Percentiles rank a stretch among this genome's conserved stretches.
Conservation (phyloP, 257 asterid genomes). For the Nicotiana sylvestris region DNA sequence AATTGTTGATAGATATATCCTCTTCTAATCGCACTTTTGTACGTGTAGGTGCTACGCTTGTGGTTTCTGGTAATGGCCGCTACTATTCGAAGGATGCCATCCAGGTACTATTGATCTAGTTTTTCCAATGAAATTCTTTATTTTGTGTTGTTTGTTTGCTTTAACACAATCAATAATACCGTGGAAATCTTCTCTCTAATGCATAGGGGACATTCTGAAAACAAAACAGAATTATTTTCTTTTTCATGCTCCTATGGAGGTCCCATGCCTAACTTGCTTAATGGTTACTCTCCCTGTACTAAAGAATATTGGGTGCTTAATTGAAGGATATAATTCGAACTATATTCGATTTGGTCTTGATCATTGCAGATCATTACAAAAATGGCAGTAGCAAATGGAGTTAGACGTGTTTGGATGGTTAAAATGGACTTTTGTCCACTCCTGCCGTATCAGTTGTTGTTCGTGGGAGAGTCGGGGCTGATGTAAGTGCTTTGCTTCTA, state of each 20-base stretch:
- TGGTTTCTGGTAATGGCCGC: too few species aligned
- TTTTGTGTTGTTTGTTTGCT: neutral
- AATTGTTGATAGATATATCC: neutral
- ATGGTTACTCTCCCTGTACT: neutral
- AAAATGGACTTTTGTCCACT: slow-evolving; percentile 82
- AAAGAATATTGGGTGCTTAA: neutral
- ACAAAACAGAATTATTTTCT: neutral
- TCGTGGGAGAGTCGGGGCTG: slow-evolving; percentile 79
- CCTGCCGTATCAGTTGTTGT: slow-evolving; percentile 94
- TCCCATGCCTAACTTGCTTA: neutral
- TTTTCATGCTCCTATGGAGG: neutral
- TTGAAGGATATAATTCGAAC: neutral
- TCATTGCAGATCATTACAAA: slow-evolving; percentile 69
- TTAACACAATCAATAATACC: neutral
- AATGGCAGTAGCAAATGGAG: slow-evolving; percentile 98
- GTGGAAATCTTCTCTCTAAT: neutral
- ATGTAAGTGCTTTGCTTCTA: too few species aligned
- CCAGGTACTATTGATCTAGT: slow-evolving; percentile 45
- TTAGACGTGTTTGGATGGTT: slow-evolving; percentile 95
- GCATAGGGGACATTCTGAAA: neutral
- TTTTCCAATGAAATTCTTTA: neutral
- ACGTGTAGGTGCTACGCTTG: slow-evolving; percentile 73
- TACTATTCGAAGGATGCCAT: slow-evolving; percentile 90
- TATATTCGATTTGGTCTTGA: neutral
- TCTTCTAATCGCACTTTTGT: slow-evolving; percentile 5